These are phyloP conservation scores for Diaporthe sp. DNA, from an alignment of 2,329 filamentous ascomycete species.

Conservation along the genomic window DNA sequence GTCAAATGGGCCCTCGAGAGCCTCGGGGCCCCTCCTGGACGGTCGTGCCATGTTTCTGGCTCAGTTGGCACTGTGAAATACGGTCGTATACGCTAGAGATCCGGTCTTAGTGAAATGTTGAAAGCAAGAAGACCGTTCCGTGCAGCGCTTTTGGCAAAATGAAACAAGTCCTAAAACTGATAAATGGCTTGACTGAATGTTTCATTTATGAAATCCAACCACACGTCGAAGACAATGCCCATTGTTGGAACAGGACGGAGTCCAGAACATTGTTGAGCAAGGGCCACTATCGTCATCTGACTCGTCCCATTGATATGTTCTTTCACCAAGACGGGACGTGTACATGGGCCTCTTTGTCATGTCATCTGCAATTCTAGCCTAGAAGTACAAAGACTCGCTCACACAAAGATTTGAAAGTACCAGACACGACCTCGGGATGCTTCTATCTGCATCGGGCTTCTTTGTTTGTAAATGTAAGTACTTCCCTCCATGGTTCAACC, in stretches of 20 bases:
- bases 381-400: background rate
- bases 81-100: background rate
- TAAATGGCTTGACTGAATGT: background rate
- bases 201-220: background rate
- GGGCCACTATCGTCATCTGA: background rate
- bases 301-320: background rate
- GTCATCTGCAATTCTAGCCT: accelerated
- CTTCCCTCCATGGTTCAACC: background rate
- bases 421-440: background rate
- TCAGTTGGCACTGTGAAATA: background rate
- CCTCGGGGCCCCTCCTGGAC: background rate
- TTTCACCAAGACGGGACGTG: background rate
- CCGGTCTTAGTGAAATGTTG: background rate
- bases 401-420: background rate
- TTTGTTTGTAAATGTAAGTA: background rate
- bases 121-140: background rate
- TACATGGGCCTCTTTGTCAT: background rate
- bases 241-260: background rate
- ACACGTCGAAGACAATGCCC: background rate
- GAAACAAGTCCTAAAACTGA: background rate
- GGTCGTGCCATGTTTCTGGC: background rate
- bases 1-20: background rate
- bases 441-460: background rate
- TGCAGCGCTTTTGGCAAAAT: background rate
- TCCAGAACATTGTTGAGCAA: background rate